A percentile compares a stretch with the other conserved stretches of the same genome.
Evolutionary conservation across 352 stramenopile genomes (phyloP).

Genomic region (Aphanomyces cochlioides): DNA sequence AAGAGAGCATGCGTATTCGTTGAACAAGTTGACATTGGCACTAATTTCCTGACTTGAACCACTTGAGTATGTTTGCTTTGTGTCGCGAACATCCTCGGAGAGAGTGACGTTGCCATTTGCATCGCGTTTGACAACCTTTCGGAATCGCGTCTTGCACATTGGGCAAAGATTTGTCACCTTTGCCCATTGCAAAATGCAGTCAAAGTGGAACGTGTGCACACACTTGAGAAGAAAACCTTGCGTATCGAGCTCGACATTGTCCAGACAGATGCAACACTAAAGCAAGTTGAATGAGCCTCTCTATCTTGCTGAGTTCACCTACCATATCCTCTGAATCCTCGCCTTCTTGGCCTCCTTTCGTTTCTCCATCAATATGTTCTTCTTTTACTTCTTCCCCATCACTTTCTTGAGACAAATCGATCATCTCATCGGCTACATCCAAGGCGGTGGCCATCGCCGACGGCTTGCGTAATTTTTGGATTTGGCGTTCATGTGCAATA

Average conservation of each 20-base stretch:
- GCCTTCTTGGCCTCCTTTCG: slow-evolving; percentile 1
- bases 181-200: slow-evolving; percentile 77
- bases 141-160: slow-evolving; percentile 75
- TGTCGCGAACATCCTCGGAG: slow-evolving; percentile 42
- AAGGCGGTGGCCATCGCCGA: slow-evolving; percentile 5
- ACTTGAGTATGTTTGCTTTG: slow-evolving; percentile 59
- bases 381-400: neutral
- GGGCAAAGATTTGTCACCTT: slow-evolving; percentile 82
- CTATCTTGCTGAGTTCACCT: neutral
- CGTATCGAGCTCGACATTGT: slow-evolving; percentile 45
- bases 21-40: slow-evolving; percentile 61
- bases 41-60: slow-evolving; percentile 66
- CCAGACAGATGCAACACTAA: slow-evolving; percentile 81
- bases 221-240: slow-evolving; percentile 60
- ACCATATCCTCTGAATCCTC: slow-evolving; percentile 20
- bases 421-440: neutral
- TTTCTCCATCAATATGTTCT: neutral
- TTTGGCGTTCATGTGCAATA: neutral
- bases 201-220: slow-evolving; percentile 80
- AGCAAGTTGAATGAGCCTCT: neutral
- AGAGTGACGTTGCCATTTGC: slow-evolving; percentile 40
- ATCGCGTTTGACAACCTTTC: slow-evolving; percentile 46
- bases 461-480: neutral
- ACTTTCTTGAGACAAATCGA: slow-evolving; percentile 4
- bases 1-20: slow-evolving; percentile 61